A percentile compares a stretch with the other conserved stretches of the same genome.
phyloP scores from a whole-genome alignment of 345 rosid genomes.

The Populus ilicifolia region DNA sequence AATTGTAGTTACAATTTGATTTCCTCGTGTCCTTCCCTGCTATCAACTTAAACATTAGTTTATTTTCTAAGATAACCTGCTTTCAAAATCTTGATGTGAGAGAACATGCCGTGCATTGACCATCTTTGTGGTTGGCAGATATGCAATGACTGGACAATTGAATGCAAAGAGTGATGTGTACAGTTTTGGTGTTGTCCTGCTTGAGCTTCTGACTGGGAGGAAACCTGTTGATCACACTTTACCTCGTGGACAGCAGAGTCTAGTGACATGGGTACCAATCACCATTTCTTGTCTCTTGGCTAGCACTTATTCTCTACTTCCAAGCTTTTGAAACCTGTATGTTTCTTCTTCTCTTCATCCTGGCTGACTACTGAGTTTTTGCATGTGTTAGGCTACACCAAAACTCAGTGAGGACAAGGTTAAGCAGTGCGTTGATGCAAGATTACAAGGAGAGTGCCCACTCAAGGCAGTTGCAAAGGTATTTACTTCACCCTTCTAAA shows the following conservation, averaged over 20 bases:
- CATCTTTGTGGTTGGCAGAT: constrained; percentile 17
- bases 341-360: neutral
- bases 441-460: constrained; percentile 82
- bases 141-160: constrained; percentile 41
- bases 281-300: neutral
- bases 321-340: neutral
- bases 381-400: constrained; percentile 66
- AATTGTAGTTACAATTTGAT: constrained; percentile 1
- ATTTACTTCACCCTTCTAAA: neutral
- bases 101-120: neutral
- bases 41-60: neutral
- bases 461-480: constrained; percentile 97
- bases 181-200: constrained; percentile 38
- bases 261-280: constrained; percentile 37
- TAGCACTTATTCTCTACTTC: neutral
- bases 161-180: constrained; percentile 39
- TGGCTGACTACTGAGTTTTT: neutral
- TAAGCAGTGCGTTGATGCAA: constrained; percentile 87
- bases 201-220: constrained; percentile 38
- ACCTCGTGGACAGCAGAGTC: constrained; percentile 40
- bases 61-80: neutral
- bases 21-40: neutral
- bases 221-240: constrained; percentile 40
- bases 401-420: constrained; percentile 93
- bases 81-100: constrained; percentile 5